Evolutionary conservation across 371 early-diverging fungal species (phyloP), one percentile per base, ranked within the genome.

Genomic region (Blastocladiella emersonii): DNA sequence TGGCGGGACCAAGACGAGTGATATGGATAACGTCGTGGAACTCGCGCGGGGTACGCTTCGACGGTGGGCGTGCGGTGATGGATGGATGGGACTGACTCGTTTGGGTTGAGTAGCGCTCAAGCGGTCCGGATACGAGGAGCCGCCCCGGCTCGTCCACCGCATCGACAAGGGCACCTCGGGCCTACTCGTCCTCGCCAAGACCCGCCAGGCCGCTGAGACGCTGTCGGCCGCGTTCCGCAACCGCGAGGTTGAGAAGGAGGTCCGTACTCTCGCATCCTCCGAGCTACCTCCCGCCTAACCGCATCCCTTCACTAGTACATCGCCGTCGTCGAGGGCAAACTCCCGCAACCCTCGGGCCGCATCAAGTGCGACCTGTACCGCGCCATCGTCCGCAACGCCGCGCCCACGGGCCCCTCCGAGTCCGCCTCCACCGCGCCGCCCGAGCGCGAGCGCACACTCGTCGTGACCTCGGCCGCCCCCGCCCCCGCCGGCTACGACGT

Each of bases 111-210:
- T n/a, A n/a, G n/a, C n/a, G n/a, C n/a, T n/a, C n/a, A n/a, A n/a
- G n/a, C n/a, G n/a, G n/a, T n/a, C n/a, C 7, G 39, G 13, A 5
- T 5, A 37, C 39, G 39, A 5, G 39, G 19, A 44, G 19, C 45
- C 21, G 12, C 45, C 45, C 45, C 66, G 75, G 6, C 68, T 81
- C 2, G 81, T 81, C 15, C 84, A 83, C 63, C 74, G 84, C 3
- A 72, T 83, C 37, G 84, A 83, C 56, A 76, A 76, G 55, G 27
- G 68, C 27, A 80, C 84, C 0, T 75, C 80, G 5, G 84, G 84
- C 1, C 71, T 72, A 1, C 63, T 84, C 34, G 68, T 79, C 0
- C 67, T 82, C 1, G 84, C 82, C 12, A 68, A 74, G 3, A 75
- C 71, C 2, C 73, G 77, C 7, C 64, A 63, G 4, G 72, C 76